These are phyloP conservation scores for Ceratocystis eucalypticola DNA, from an alignment of 2,329 filamentous ascomycete genomes.

Conservation along the genomic window DNA sequence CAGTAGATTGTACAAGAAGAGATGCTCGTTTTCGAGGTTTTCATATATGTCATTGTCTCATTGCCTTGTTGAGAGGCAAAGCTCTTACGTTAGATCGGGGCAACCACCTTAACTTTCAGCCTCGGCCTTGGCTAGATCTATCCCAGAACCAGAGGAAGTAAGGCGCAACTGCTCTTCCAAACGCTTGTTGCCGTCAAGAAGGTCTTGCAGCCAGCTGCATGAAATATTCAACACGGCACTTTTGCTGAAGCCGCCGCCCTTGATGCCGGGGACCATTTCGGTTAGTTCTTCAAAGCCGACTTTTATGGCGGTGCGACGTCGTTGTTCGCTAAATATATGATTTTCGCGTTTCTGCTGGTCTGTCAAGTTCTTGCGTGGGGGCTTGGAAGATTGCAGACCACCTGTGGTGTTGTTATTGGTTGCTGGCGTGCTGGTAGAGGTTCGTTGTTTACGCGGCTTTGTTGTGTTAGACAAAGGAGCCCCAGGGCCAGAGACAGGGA, in stretches of 20 bases:
- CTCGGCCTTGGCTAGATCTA: not conserved
- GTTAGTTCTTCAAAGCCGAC: conserved; percentile 71
- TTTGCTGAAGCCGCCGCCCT: conserved; percentile 66
- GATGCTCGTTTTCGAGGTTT: too few relatives aligned
- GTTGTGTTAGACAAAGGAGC: not conserved
- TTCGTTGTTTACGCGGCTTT: not conserved
- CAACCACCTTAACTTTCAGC: not conserved
- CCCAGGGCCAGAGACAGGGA: not conserved
- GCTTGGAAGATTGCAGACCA: too few relatives aligned
- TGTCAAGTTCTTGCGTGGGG: conserved; percentile 55
- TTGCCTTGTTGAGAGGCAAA: too few relatives aligned
- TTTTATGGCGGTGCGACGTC: conserved; percentile 67
- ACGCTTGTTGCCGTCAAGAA: conserved; percentile 54
- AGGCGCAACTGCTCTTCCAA: conserved; percentile 28
- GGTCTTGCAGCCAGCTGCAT: conserved; percentile 62
- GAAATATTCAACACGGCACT: conserved; percentile 64
- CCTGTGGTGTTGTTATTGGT: conserved; percentile 33
- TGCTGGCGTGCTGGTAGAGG: not conserved
- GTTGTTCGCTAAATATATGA: conserved; percentile 78
- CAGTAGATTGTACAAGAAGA: too few relatives aligned
- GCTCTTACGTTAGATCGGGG: too few relatives aligned
- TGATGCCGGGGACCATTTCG: conserved; percentile 60
- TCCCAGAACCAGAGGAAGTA: not conserved
- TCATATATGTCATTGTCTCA: too few relatives aligned
- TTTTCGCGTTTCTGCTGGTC: conserved; percentile 76